Evolutionary conservation across 2,329 filamentous ascomycete species (phyloP).

Genomic region (Scedosporium dehoogii): DNA sequence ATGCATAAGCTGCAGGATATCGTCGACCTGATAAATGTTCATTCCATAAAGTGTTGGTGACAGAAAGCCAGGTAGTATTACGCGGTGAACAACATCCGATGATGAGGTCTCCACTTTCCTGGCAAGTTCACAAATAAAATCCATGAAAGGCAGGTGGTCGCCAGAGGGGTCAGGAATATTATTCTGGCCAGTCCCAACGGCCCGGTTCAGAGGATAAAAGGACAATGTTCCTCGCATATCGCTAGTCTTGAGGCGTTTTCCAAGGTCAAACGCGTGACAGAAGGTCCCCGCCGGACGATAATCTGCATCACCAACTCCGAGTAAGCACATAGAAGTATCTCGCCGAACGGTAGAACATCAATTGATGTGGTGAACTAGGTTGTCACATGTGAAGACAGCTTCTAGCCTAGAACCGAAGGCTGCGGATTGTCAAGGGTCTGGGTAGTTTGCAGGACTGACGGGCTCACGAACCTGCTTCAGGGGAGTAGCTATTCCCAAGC

Average conservation of each 20-base stretch:
- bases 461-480: neutral
- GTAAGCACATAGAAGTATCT: neutral
- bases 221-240: constrained; percentile 40
- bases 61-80: constrained; percentile 76
- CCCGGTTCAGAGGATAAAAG: constrained; percentile 17
- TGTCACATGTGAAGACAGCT: no score
- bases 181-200: neutral
- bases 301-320: constrained; percentile 11
- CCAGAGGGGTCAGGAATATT: neutral
- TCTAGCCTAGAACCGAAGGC: no score
- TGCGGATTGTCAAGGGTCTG: neutral
- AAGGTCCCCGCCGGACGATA: constrained; percentile 28
- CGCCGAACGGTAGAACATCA: neutral
- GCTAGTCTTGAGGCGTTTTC: constrained; percentile 46
- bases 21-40: constrained; percentile 56
- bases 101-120: constrained; percentile 46
- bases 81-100: constrained; percentile 59
- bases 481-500: constrained; percentile 42
- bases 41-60: constrained; percentile 78
- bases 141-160: constrained; percentile 36
- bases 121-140: constrained; percentile 51
- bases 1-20: constrained; percentile 74
- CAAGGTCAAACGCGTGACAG: constrained; percentile 65
- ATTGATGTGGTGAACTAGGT: no score
- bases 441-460: neutral